Evolutionary conservation across 2,329 filamentous ascomycete species (phyloP).

Genomic region (Microcera coccophila): DNA sequence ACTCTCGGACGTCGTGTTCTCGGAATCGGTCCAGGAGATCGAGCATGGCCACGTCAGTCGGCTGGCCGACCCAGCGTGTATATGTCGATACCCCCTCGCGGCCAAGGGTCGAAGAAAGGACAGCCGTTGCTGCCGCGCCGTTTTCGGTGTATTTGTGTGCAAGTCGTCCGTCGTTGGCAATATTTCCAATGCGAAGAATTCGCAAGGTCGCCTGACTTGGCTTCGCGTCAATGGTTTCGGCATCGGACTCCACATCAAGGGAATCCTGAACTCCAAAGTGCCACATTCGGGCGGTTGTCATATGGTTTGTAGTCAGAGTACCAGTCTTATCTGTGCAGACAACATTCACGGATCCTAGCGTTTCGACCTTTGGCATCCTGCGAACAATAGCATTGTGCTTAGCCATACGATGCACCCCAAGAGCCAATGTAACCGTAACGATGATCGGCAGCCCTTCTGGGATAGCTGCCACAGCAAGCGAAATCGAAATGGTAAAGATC

Average conservation of each 20-base stretch:
- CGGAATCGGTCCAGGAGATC: conserved; percentile 88
- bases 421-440: conserved; percentile 90
- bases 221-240: conserved; percentile 51
- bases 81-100: conserved; percentile 56
- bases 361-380: conserved; percentile 94
- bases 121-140: conserved; percentile 64
- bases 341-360: conserved; percentile 97
- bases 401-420: conserved; percentile 96
- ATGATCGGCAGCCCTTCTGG: conserved; percentile 96
- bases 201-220: conserved; percentile 69
- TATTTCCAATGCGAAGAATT: conserved; percentile 87
- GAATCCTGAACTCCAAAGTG: conserved; percentile 67
- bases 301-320: conserved; percentile 96
- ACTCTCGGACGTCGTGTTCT: conserved; percentile 85
- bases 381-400: conserved; percentile 92
- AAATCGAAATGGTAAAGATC: conserved; percentile 97
- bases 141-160: conserved; percentile 68
- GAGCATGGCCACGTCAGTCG: conserved; percentile 94
- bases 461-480: conserved; percentile 91
- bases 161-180: conserved; percentile 89
- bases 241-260: conserved; percentile 52
- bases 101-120: conserved; percentile 79
- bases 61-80: conserved; percentile 93
- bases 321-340: conserved; percentile 98
- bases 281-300: conserved; percentile 97